Base-by-base conservation (phyloP, 106 monocot genomes). In the Narthecium ossifragum region DNA sequence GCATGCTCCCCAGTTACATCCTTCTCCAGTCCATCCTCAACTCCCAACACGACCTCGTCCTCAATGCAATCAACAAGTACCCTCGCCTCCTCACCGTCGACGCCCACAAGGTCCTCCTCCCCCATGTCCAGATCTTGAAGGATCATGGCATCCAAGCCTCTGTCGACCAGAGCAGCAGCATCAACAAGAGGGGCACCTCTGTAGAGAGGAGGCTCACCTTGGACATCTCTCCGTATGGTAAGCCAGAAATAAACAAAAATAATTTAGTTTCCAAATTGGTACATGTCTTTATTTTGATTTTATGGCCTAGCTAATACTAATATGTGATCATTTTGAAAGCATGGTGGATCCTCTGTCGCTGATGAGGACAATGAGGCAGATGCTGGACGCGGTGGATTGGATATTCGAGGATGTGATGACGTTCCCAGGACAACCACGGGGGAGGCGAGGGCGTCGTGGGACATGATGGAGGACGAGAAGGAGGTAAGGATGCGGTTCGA, bases 401-500 rank as follows among this genome's bases (percentile, higher is more conserved):
- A 20, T 92, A 21, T 80, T 83, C 52, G 87, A 84, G 33, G 87
- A 92, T 41, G 59, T 58, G 8, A 26, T 81, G 39, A 15, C 75
- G 12, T 75, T 72, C 46, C 90, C 81, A 0, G 34, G 25, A 24
- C 62, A n/a, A 32, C 36, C 33, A 34, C 15, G 3, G 69, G 47
- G 22, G 80, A 81, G 59, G 55, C 78, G 2, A 43, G 84, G 40
- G 49, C 69, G 23, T 75, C 89, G 45, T 86, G 91, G 91, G 86
- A 86, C 61, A 46, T 86, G 29, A 50, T 57, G 67, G 83, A 92
- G 57, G 82, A 92, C 28, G 86, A 86, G 51, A 66, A 76, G 29
- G 82, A 77, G 62, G 68, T 92, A 32, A 79, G 33, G 69, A 74
- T 92, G 91, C 37, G 91, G 77, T 86, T 92, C 62, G 91, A 86